Conservation (phyloP, 805 yeast species). For the Myxozyma geophila region DNA sequence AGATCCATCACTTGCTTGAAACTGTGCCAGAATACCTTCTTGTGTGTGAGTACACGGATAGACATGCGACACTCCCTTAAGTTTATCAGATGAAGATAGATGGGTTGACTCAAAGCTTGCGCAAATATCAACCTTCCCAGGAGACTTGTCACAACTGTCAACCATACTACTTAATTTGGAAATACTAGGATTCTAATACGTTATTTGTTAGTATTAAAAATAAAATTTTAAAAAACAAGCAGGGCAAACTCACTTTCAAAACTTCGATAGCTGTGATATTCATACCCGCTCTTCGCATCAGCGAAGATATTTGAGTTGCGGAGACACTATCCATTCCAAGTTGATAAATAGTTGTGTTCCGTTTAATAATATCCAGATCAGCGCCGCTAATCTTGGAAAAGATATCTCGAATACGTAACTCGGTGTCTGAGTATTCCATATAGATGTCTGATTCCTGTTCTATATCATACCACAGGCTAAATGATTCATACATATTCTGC, state of each 20-base stretch:
- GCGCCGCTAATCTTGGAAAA: slow-evolving; percentile 24
- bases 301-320: slow-evolving; percentile 29
- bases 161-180: slow-evolving; percentile 4
- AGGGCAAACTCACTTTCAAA: slow-evolving; percentile 10
- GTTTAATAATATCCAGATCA: background rate
- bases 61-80: slow-evolving; percentile 7
- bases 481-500: slow-evolving; percentile 3
- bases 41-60: slow-evolving; percentile 36
- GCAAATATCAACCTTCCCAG: background rate
- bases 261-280: slow-evolving; percentile 26
- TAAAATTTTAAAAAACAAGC: background rate
- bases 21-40: slow-evolving; percentile 31
- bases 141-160: background rate
- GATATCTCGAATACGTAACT: slow-evolving; percentile 8
- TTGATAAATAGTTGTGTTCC: slow-evolving; percentile 29
- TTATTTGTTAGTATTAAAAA: background rate
- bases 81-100: background rate
- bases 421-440: background rate
- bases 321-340: slow-evolving; percentile 40
- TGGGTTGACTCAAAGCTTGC: background rate
- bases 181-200: slow-evolving; percentile 10
- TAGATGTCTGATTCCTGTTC: background rate
- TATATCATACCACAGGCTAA: background rate
- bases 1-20: slow-evolving; percentile 22
- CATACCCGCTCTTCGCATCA: slow-evolving; percentile 3